Conservation (phyloP, 768 basidiomycete species). For the Russula abietina region DNA sequence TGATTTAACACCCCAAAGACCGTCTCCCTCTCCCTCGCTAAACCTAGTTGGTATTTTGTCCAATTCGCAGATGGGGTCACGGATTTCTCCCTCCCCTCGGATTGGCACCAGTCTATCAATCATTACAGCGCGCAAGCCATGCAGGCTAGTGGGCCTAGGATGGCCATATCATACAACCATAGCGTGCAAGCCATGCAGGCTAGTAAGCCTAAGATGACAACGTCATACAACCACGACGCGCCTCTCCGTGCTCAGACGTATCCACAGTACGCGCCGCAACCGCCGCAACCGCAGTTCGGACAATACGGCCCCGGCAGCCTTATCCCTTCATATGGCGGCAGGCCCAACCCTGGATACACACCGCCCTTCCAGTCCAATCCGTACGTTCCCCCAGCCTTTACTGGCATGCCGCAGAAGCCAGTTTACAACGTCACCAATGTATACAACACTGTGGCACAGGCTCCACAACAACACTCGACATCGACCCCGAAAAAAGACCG, state of each 20-base stretch:
- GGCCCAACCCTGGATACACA: neutral
- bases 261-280: too few species aligned
- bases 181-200: too few species aligned
- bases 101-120: too few species aligned
- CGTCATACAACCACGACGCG: neutral
- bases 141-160: too few species aligned
- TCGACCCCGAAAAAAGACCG: neutral
- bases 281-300: too few species aligned
- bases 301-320: too few species aligned
- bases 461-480: neutral
- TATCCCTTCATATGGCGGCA: neutral
- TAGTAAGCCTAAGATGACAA: neutral
- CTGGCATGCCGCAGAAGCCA: neutral
- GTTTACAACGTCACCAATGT: neutral
- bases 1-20: neutral
- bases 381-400: neutral
- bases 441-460: neutral
- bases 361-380: neutral
- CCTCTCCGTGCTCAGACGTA: neutral
- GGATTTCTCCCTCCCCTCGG: too few species aligned
- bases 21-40: conserved; percentile 12
- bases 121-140: too few species aligned
- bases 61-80: too few species aligned
- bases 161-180: too few species aligned
- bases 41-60: neutral